Percentiles rank a stretch among this genome's conserved stretches.
These are phyloP conservation scores for Chlamydomonas sp. DNA, from an alignment of 139 green algal genomes.

Conservation along the genomic window DNA sequence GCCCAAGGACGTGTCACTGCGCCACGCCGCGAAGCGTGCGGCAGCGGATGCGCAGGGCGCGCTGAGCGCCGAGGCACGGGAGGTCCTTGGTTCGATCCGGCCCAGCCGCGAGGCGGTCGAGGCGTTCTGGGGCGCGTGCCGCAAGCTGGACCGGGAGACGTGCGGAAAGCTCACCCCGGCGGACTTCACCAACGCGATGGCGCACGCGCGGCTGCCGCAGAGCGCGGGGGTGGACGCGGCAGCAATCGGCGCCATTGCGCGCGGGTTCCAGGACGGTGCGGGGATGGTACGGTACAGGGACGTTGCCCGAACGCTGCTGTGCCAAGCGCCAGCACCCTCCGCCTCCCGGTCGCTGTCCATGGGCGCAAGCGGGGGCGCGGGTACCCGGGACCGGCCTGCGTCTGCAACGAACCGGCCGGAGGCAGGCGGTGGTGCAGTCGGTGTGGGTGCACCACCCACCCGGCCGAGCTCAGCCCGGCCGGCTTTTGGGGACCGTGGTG, in stretches of 20 bases:
- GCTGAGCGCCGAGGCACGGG: background rate
- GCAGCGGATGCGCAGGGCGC: slow-evolving; percentile 16
- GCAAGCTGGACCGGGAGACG: slow-evolving; percentile 26
- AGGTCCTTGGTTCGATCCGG: background rate
- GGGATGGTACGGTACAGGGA: slow-evolving; percentile 28
- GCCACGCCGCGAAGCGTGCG: slow-evolving; percentile 4
- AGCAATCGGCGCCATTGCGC: background rate
- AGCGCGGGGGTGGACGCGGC: background rate
- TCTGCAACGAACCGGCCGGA: no score
- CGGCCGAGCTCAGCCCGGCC: no score
- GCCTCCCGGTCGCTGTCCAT: no score
- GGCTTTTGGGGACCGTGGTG: no score
- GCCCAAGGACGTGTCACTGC: background rate
- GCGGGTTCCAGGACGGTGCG: slow-evolving; percentile 19
- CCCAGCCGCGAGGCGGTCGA: slow-evolving; percentile 16
- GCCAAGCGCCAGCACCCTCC: background rate
- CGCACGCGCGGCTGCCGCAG: background rate
- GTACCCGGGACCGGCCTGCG: no score
- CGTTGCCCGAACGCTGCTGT: background rate
- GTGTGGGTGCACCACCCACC: no score
- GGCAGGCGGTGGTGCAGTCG: no score
- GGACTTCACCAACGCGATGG: slow-evolving; percentile 28
- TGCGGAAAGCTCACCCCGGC: slow-evolving; percentile 29
- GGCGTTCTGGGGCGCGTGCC: slow-evolving; percentile 14
- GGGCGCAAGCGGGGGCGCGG: background rate